Base-by-base conservation (phyloP, 345 rosid species). In the Gossypium anomalum region DNA sequence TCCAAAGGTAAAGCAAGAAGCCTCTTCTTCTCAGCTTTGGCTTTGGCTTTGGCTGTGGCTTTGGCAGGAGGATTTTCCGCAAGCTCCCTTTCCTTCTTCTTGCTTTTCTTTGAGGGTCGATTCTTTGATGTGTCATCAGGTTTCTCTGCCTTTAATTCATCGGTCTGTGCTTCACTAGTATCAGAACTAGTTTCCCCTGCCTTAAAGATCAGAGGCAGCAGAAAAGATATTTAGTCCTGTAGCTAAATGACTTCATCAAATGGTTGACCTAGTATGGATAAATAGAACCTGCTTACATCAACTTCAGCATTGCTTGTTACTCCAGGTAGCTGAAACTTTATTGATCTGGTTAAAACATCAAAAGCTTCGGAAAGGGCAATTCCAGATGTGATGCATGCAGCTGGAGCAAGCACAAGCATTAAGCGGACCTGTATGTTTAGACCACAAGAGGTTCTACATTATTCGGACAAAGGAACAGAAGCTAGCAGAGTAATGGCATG, bases 381-480 rank as follows among this genome's bases (percentile, higher is more conserved):
- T 66, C 99, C 99, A 86, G 99, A 96, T 92, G 88, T 83, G 79
- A 96, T 93, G 85, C 99, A 96, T 65, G 99, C 99, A 56, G 99
- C 99, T 71, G 99, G 99, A 85, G 99, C 99, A 87, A 96, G 81
- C 44, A 96, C 99, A 75, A 96, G 98, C 99, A 96, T 96, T 79
- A 96, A 88, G 67, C 99, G 99, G 67, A 96, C 99, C 99, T 96
- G 84, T 71, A 80, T 45, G 67, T 73, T 75, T 57, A 51, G 71
- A 67, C 65, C 70, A 78, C 44, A 59, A 77, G 67, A 77, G 23
- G 57, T 60, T 75, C 58, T 9, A 45, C 49, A 22, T 75, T 48
- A 53, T 77, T 71, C 11, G 25, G 53, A 68, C 12, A 75, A 3
- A 45, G 70, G 56, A 72, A 75, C 45, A 66, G 48, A 5, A 58